These are phyloP conservation scores for Fusarium sp. DNA, from an alignment of 2,329 filamentous ascomycete species.

Conservation along the genomic window DNA sequence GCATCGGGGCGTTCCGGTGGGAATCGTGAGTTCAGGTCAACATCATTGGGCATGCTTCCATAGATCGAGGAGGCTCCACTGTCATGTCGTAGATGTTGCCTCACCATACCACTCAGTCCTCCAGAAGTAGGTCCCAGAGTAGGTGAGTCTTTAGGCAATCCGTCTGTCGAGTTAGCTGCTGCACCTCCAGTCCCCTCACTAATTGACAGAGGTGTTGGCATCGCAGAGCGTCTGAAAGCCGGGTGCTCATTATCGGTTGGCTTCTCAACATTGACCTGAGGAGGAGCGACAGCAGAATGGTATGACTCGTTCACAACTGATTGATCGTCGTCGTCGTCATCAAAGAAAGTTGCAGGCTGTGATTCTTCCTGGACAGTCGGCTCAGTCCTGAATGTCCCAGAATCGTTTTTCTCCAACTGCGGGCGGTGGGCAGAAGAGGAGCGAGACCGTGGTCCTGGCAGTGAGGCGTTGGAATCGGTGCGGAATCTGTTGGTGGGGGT, in stretches of 20 bases:
- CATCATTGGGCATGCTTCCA: slow-evolving; percentile 57
- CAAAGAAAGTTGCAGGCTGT: slow-evolving; percentile 55
- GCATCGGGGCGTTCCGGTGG: slow-evolving; percentile 51
- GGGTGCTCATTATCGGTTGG: slow-evolving; percentile 66
- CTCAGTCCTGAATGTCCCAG: slow-evolving; percentile 44
- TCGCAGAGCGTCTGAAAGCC: slow-evolving; percentile 60
- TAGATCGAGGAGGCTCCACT: slow-evolving; percentile 88
- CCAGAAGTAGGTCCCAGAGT: slow-evolving; percentile 77
- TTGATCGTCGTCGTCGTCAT: slow-evolving; percentile 58
- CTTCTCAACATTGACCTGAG: slow-evolving; percentile 56
- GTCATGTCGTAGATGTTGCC: slow-evolving; percentile 83
- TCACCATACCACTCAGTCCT: slow-evolving; percentile 79
- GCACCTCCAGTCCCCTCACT: slow-evolving; percentile 17
- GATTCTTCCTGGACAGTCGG: slow-evolving; percentile 49
- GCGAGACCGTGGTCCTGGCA: slow-evolving; percentile 55
- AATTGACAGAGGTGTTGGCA: slow-evolving; percentile 57
- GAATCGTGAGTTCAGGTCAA: slow-evolving; percentile 46
- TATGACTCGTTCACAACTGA: slow-evolving; percentile 23
- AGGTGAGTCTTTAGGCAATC: slow-evolving; percentile 72
- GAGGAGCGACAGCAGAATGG: slow-evolving; percentile 38
- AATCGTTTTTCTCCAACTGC: slow-evolving; percentile 48
- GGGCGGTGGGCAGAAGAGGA: slow-evolving; percentile 59
- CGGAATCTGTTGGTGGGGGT: slow-evolving; percentile 63
- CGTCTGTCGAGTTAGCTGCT: slow-evolving; percentile 5
- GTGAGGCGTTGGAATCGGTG: slow-evolving; percentile 58